Evolutionary conservation across 768 basidiomycete species (phyloP).

Genomic region (Suillus tomentosus): DNA sequence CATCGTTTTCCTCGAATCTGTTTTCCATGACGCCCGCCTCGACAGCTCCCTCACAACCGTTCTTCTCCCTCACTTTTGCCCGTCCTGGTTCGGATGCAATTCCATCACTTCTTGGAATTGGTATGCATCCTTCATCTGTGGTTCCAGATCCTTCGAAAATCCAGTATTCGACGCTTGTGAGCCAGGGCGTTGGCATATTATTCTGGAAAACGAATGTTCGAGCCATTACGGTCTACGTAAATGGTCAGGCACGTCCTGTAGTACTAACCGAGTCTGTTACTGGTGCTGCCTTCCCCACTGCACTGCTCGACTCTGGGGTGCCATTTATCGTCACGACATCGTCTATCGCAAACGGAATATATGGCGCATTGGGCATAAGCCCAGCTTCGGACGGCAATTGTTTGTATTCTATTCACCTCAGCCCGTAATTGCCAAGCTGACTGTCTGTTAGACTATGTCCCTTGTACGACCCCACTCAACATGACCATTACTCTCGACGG

Average conservation of each 20-base stretch:
- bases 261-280: constrained; percentile 41
- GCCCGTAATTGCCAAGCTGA: constrained; percentile 14
- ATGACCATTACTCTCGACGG: constrained; percentile 66
- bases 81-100: constrained; percentile 63
- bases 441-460: constrained; percentile 61
- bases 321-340: constrained; percentile 66
- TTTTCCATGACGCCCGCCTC: constrained; percentile 62
- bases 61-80: constrained; percentile 66
- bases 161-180: constrained; percentile 49
- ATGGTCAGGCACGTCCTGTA: constrained; percentile 44
- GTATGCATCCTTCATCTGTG: constrained; percentile 58
- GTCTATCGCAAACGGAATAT: constrained; percentile 70
- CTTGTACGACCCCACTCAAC: constrained; percentile 71
- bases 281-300: constrained; percentile 52
- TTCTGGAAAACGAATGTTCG: constrained; percentile 67
- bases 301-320: constrained; percentile 73
- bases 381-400: constrained; percentile 65
- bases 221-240: constrained; percentile 62
- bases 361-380: constrained; percentile 67
- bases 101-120: constrained; percentile 68
- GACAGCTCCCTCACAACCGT: constrained; percentile 58
- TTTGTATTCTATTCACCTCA: constrained; percentile 36
- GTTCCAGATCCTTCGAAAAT: constrained; percentile 55
- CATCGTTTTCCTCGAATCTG: constrained; percentile 67
- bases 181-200: constrained; percentile 40